Evolutionary conservation across 2,329 filamentous ascomycete genomes (phyloP).

Genomic region (Colletotrichum sp.): DNA sequence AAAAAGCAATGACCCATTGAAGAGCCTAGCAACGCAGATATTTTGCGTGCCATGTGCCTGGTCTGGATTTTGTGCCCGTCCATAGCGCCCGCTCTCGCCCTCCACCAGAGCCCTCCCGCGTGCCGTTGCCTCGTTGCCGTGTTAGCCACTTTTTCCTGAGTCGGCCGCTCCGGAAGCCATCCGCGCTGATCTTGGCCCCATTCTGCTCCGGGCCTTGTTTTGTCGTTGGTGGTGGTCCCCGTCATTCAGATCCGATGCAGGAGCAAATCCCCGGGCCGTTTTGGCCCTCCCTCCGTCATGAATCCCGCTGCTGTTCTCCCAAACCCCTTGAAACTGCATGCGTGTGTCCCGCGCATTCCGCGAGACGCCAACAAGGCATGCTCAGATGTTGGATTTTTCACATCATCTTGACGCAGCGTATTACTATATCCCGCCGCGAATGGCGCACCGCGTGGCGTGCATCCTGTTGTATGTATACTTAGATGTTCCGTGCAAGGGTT

Average conservation of each 20-base stretch:
- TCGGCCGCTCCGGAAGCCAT: constrained; percentile 5
- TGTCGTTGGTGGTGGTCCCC: neutral
- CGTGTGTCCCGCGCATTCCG: neutral
- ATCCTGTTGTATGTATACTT: neutral
- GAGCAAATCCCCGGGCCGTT: neutral
- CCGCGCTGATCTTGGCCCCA: constrained; percentile 3
- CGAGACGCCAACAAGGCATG: neutral
- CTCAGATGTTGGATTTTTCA: neutral
- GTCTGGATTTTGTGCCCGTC: neutral
- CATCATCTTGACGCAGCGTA: constrained; percentile 1
- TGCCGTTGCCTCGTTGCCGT: neutral
- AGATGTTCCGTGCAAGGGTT: neutral
- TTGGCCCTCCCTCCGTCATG: neutral
- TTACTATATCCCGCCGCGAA: neutral
- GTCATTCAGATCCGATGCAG: neutral
- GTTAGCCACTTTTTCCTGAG: constrained; percentile 4
- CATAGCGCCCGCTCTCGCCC: neutral
- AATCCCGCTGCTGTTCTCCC: neutral
- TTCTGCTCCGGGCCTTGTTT: neutral
- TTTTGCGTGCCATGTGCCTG: neutral
- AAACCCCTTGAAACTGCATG: constrained; percentile 8
- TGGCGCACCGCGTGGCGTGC: neutral
- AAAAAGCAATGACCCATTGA: neutral
- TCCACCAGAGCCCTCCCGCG: neutral
- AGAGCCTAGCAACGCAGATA: neutral